Evolutionary conservation across 805 yeast genomes (phyloP).

Genomic region (Saturnispora silvae): DNA sequence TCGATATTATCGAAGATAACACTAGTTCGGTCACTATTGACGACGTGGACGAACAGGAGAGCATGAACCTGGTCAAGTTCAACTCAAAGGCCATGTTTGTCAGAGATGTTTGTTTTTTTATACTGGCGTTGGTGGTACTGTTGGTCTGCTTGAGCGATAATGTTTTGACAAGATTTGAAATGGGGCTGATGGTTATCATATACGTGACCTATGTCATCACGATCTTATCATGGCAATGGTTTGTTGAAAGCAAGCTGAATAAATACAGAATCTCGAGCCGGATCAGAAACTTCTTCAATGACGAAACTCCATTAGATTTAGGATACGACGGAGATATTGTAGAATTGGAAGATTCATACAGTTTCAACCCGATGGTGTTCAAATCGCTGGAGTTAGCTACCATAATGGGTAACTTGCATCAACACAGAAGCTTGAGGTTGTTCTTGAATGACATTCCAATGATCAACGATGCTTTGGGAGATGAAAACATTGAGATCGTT

Average conservation of each 20-base stretch:
- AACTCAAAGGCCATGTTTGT: slow-evolving; percentile 36
- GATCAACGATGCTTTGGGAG: slow-evolving; percentile 11
- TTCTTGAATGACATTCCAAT: slow-evolving; percentile 7
- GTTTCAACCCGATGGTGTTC: slow-evolving; percentile 22
- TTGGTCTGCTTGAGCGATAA: slow-evolving; percentile 42
- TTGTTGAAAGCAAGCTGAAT: slow-evolving; percentile 11
- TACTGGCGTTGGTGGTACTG: slow-evolving; percentile 38
- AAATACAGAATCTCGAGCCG: slow-evolving; percentile 15
- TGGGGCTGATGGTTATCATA: slow-evolving; percentile 41
- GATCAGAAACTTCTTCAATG: slow-evolving; percentile 23
- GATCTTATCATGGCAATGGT: slow-evolving; percentile 34
- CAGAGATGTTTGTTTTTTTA: slow-evolving; percentile 55
- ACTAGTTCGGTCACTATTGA: too few relatives aligned
- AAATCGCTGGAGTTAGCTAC: slow-evolving; percentile 22
- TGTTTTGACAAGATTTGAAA: slow-evolving; percentile 40
- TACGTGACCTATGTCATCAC: slow-evolving; percentile 54
- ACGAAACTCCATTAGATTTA: slow-evolving; percentile 14
- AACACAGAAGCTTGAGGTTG: slow-evolving; percentile 14
- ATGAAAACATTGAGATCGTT: neutral
- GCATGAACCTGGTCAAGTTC: slow-evolving; percentile 15
- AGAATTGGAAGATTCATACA: slow-evolving; percentile 23
- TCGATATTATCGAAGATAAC: slow-evolving; percentile 30
- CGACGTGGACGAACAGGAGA: slow-evolving; percentile 5
- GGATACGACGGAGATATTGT: slow-evolving; percentile 15
- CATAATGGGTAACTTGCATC: slow-evolving; percentile 18